Evolutionary conservation across 1,284 basidiomycete species (phyloP).

Genomic region (Ustilago hordei): DNA sequence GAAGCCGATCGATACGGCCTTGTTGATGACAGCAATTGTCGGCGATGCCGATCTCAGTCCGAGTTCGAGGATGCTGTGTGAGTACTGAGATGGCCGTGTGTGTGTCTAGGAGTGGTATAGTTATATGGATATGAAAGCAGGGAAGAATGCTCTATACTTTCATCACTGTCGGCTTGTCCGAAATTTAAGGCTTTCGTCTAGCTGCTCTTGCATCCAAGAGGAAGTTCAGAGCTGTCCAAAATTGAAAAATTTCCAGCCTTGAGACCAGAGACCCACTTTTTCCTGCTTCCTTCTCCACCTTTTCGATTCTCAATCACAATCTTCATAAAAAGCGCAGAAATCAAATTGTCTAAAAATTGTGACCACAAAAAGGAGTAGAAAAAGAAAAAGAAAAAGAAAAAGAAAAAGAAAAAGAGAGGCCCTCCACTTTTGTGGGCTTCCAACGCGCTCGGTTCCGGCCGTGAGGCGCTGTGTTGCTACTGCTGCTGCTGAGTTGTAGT

Average conservation of each 20-base stretch:
- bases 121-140: background rate
- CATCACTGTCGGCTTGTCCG: background rate
- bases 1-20: background rate
- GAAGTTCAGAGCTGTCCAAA: conserved; percentile 16
- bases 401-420: background rate
- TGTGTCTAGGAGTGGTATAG: background rate
- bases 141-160: background rate
- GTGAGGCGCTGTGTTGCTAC: background rate
- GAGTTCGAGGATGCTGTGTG: background rate
- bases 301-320: background rate
- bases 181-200: conserved; percentile 3
- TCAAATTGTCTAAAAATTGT: conserved; percentile 9
- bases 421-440: conserved; percentile 9
- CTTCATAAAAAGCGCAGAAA: background rate
- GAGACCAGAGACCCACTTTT: conserved; percentile 18
- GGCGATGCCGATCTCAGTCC: background rate
- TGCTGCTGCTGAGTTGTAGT: conserved; percentile 10
- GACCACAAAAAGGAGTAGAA: conserved; percentile 1
- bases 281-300: conserved; percentile 7
- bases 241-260: conserved; percentile 33
- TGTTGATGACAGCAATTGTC: background rate
- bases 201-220: background rate
- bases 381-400: conserved; percentile 1
- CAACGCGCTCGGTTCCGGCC: conserved; percentile 16
- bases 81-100: background rate